Evolutionary conservation across 345 rosid genomes (phyloP), one percentile per base, ranked within the genome.

Genomic region (Arabidopsis suecica): DNA sequence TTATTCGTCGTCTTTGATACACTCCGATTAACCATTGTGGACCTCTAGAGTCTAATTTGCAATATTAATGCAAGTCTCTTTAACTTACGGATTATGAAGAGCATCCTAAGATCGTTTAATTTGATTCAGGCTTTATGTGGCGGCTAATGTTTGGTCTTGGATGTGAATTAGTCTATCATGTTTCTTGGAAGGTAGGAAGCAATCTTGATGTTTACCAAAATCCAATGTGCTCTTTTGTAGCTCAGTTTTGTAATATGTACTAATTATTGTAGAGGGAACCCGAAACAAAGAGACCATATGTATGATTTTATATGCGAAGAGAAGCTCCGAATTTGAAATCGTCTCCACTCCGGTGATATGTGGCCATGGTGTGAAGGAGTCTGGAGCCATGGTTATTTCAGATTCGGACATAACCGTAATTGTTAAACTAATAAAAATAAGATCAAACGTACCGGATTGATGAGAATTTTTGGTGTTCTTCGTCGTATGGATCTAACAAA

Each of bases 121-220:
- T 23, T 23, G 25, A 23, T 23, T 23, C 25, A 23, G 25, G 25
- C 25, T 23, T 23, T 23, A 23, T 23, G 25, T 23, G 25, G 23
- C 23, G 23, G 25, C 25, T 23, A 23, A 23, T 23, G 25, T 23
- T 23, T 23, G 25, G 25, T 23, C 25, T 23, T 23, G 25, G 25
- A 23, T 23, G 25, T 23, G 25, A 23, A 23, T 23, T 23, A 80
- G 62, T 89, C 84, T 68, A 70, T 91, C 63, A 75, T 78, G 69
- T 88, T 93, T 90, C 89, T 93, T 60, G 96, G 89, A 81, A 86
- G 97, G 97, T 91, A 67, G 74, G 40, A 57, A 9, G 9, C 37
- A 42, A 7, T 41, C 67, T 38, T 69, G 53, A 34, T 53, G 37
- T 45, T 69, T 23, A 44, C 25, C 25, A 23, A 23, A 23, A 57